These are phyloP conservation scores for Pascua guehoae DNA, from an alignment of 1,284 basidiomycete genomes.

Conservation along the genomic window DNA sequence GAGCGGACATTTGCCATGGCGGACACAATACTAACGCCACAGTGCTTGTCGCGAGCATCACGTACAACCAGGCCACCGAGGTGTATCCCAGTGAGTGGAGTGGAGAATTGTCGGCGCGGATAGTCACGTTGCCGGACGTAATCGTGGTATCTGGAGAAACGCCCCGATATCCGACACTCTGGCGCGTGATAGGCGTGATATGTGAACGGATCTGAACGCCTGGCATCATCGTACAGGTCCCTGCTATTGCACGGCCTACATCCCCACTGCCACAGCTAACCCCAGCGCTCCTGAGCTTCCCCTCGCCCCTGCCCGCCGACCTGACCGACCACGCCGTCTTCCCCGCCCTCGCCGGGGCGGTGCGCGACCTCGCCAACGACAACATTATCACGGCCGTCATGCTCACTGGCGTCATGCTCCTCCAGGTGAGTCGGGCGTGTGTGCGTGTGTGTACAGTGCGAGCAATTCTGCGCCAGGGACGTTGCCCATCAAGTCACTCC, in stretches of 20 bases:
- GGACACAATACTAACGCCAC: neutral
- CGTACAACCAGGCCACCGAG: conserved; percentile 41
- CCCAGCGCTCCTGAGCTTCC: conserved; percentile 35
- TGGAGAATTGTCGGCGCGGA: too few species aligned
- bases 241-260: neutral
- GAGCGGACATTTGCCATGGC: neutral
- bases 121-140: neutral
- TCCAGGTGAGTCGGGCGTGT: conserved; percentile 32
- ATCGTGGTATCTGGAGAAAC: neutral
- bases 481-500: too few species aligned
- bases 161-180: too few species aligned
- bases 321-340: conserved; percentile 32
- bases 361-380: conserved; percentile 43
- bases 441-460: neutral
- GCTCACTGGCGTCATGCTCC: conserved; percentile 46
- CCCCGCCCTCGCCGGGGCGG: conserved; percentile 32
- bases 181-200: too few species aligned
- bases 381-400: conserved; percentile 47
- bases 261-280: neutral
- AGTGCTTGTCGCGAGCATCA: conserved; percentile 42
- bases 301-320: conserved; percentile 28
- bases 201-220: neutral
- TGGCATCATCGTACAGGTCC: too few species aligned
- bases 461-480: too few species aligned
- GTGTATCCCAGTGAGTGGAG: conserved; percentile 36